These are phyloP conservation scores for Apophysomyces ossiformis DNA, from an alignment of 371 early-diverging fungal genomes.

Conservation along the genomic window DNA sequence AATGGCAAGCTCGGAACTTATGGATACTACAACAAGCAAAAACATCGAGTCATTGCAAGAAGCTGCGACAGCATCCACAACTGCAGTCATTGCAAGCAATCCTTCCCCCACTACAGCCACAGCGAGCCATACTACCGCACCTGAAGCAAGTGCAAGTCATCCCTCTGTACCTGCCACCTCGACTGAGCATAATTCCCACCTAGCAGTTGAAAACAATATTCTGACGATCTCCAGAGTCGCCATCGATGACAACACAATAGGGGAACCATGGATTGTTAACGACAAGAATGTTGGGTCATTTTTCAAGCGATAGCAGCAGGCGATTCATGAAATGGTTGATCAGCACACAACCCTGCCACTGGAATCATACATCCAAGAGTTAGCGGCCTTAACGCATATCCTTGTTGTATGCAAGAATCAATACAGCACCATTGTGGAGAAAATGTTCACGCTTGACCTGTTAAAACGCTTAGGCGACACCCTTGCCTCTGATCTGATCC, in stretches of 20 bases:
- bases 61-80: conserved; percentile 1
- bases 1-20: no score
- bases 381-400: conserved; percentile 29
- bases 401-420: conserved; percentile 25
- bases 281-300: conserved; percentile 14
- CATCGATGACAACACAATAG: no score
- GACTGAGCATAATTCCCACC: no score
- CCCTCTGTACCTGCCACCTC: no score
- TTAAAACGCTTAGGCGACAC: no score
- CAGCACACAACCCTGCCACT: conserved; percentile 22
- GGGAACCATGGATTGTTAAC: conserved; percentile 20
- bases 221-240: no score
- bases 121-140: background rate
- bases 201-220: no score
- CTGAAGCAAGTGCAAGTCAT: no score
- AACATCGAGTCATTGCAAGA: conserved; percentile 17
- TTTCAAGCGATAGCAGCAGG: conserved; percentile 15
- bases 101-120: conserved; percentile 9
- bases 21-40: no score
- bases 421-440: conserved; percentile 29
- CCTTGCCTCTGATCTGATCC: conserved; percentile 20
- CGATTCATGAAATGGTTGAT: conserved; percentile 8
- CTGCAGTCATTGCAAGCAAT: conserved; percentile 4
- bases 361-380: conserved; percentile 28
- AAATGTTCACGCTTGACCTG: conserved; percentile 20